Conservation (phyloP, 2,329 filamentous ascomycete species). For the Neospermospora avenae region DNA sequence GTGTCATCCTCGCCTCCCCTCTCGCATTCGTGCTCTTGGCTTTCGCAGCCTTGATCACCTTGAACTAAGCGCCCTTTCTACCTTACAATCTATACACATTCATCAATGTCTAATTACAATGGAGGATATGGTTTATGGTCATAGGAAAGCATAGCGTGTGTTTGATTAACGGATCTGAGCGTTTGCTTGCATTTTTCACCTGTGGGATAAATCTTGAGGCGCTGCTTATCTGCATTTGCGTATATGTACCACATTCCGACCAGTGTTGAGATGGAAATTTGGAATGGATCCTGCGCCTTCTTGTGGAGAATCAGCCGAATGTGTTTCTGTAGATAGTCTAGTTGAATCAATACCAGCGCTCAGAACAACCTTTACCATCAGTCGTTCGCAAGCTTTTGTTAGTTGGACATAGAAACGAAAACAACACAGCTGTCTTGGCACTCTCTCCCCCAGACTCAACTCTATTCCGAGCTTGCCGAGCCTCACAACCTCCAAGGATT, state of each 20-base stretch:
- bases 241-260: neutral
- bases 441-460: too few species aligned
- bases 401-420: too few species aligned
- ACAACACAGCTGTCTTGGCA: too few species aligned
- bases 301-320: neutral
- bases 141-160: slow-evolving; percentile 12
- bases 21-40: slow-evolving; percentile 33
- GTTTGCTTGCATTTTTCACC: neutral
- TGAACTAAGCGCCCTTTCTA: slow-evolving; percentile 26
- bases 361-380: neutral
- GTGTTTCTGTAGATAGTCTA: neutral
- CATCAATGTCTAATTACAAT: slow-evolving; percentile 13
- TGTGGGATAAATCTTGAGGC: neutral
- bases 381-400: neutral
- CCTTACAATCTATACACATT: slow-evolving; percentile 2
- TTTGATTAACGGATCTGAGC: neutral
- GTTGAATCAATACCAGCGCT: neutral
- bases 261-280: neutral
- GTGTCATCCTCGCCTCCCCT: slow-evolving; percentile 27
- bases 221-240: neutral
- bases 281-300: neutral
- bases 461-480: too few species aligned
- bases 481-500: too few species aligned
- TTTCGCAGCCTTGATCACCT: slow-evolving; percentile 30
- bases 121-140: slow-evolving; percentile 2